A percentile compares a stretch with the other conserved stretches of the same genome.
These are phyloP conservation scores for Zanthoxylum bungeanum DNA, from an alignment of 345 rosid species.

Conservation along the genomic window DNA sequence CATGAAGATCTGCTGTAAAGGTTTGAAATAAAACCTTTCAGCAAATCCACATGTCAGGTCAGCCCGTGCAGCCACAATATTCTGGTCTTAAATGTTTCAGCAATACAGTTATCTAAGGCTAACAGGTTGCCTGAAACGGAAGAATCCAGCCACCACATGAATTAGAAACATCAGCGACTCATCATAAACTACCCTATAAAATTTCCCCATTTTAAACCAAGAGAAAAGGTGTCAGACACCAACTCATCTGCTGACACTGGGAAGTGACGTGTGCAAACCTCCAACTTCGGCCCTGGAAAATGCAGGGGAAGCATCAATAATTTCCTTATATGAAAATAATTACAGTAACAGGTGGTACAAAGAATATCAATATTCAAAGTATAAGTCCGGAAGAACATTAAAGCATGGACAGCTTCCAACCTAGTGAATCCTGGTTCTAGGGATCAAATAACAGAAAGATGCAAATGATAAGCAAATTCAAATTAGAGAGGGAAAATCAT, in stretches of 20 bases:
- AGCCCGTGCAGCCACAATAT: constrained; percentile 28
- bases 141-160: constrained; percentile 16
- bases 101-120: constrained; percentile 25
- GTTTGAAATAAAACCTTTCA: constrained; percentile 27
- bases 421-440: background rate
- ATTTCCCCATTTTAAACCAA: constrained; percentile 21
- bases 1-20: constrained; percentile 17
- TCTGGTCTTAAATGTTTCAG: constrained; percentile 23
- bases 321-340: constrained; percentile 22
- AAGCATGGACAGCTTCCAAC: constrained; percentile 6
- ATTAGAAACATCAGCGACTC: constrained; percentile 19
- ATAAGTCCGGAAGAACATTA: constrained; percentile 3
- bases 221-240: constrained; percentile 28
- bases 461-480: background rate
- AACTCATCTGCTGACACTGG: constrained; percentile 28
- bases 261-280: constrained; percentile 32
- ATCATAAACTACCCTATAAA: constrained; percentile 4
- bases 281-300: constrained; percentile 44
- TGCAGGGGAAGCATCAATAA: constrained; percentile 40
- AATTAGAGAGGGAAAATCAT: background rate
- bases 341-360: constrained; percentile 12
- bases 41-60: constrained; percentile 20
- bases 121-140: constrained; percentile 24
- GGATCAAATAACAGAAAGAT: too few species aligned
- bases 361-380: constrained; percentile 15